Evolutionary conservation across 805 yeast genomes (phyloP), one percentile per base, ranked within the genome.

Genomic region (Jamesozyma gamospora): DNA sequence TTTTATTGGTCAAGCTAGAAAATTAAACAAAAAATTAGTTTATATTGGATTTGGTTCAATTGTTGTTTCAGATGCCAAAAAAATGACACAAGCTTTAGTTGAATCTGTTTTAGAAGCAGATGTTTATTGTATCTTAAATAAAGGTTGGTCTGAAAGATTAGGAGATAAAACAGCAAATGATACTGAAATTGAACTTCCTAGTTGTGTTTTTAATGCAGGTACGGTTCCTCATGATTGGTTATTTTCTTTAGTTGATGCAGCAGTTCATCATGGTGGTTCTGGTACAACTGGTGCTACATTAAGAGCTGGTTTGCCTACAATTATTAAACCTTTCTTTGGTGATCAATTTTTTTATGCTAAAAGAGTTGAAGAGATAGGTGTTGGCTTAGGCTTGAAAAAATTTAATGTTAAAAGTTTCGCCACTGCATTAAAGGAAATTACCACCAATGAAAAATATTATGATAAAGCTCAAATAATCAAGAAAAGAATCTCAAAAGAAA

Each of bases 31-130:
- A 57, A 83, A 82, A 53, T 50, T 90, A 24, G 94, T 87, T 0
- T 90, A 90, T 58, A 82, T 90, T 55, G 97, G 97, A 0, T 90
- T 90, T 64, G 97, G 97, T 0, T 86, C 96, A 0, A 90, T 90
- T 57, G 95, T 90, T 6, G 96, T 90, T 3, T 69, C 79, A 3
- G 79, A 90, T 56, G 88, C 96, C 1, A 71, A 68, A 34, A 81
- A 77, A 39, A 69, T 90, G 60, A 86, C 96, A 1, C 62, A 69
- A 46, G 84, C 95, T 0, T 75, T 90, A 10, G 73, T 79, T 12
- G 81, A 81, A 29, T 90, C 95, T 0, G 95, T 90, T 1, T 46
- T 70, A 15, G 76, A 75, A 38, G 81, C 95, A 2, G 95, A 76
- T 51, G 94, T 90, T 1, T 65, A 85, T 46, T 90, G 96, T 62